Evolutionary conservation across 371 early-diverging fungal species (phyloP).

Genomic region (Mortierella sp.): DNA sequence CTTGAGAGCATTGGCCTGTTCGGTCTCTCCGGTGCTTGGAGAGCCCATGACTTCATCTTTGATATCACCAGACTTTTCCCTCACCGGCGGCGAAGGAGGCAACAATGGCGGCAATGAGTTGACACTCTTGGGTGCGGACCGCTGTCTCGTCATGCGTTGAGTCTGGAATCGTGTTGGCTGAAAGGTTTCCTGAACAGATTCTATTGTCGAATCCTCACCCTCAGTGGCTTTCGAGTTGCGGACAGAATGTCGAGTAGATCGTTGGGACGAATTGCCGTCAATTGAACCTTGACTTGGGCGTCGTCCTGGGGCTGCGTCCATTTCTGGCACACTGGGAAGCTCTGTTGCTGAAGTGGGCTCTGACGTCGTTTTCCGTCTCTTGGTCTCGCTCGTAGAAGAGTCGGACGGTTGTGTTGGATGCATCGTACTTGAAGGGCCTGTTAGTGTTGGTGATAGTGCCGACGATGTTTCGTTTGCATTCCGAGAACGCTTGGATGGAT

Average conservation of each 20-base stretch:
- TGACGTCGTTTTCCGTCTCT: conserved; percentile 17
- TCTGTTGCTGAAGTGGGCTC: conserved; percentile 6
- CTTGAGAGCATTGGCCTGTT: not conserved
- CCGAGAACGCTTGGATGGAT: conserved; percentile 23
- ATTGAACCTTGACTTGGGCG: conserved; percentile 41
- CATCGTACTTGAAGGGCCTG: too few species aligned
- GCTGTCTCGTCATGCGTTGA: conserved; percentile 40
- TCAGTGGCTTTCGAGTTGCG: conserved; percentile 23
- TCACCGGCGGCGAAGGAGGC: not conserved
- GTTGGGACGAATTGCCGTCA: conserved; percentile 31
- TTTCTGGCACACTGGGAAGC: not conserved
- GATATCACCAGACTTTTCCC: conserved; percentile 3
- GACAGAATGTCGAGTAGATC: conserved; percentile 47
- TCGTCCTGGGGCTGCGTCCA: conserved; percentile 1
- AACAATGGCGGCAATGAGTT: conserved; percentile 13
- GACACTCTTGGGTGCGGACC: conserved; percentile 39
- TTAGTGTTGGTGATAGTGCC: not conserved
- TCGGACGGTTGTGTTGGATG: not conserved
- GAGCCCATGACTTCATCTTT: not conserved
- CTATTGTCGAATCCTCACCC: conserved; percentile 5
- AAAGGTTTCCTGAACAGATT: conserved; percentile 3
- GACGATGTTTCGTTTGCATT: conserved; percentile 19
- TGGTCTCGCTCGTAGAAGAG: conserved; percentile 10
- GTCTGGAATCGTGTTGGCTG: conserved; percentile 16
- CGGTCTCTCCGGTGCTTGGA: not conserved